A percentile compares a stretch with the other conserved stretches of the same genome.
These are phyloP conservation scores for Vanrija pseudolonga DNA, from an alignment of 1,284 basidiomycete genomes.

Conservation along the genomic window DNA sequence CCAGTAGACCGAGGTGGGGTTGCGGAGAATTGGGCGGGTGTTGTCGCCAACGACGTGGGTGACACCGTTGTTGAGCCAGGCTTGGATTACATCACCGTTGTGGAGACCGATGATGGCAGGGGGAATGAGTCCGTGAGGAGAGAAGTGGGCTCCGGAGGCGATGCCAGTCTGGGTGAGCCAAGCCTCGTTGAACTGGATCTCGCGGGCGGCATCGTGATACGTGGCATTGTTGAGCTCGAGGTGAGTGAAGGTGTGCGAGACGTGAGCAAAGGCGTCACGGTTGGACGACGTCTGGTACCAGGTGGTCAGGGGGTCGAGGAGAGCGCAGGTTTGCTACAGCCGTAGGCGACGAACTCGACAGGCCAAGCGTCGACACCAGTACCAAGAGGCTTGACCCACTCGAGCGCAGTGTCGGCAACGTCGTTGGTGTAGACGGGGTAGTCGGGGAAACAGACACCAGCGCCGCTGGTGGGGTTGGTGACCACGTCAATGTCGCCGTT, in stretches of 20 bases:
- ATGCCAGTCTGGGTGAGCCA: constrained; percentile 7
- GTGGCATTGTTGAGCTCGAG: constrained; percentile 9
- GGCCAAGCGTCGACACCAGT: constrained; percentile 6
- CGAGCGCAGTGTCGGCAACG: neutral
- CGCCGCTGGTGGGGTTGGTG: neutral
- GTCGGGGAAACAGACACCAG: constrained; percentile 1
- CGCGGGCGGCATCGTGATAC: constrained; percentile 1
- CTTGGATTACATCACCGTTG: constrained; percentile 10
- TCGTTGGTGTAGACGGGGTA: constrained; percentile 1
- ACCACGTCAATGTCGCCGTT: constrained; percentile 2
- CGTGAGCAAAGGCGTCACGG: constrained; percentile 6
- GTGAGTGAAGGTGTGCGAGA: constrained; percentile 11
- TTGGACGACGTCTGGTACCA: neutral
- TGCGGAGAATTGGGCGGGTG: constrained; percentile 6
- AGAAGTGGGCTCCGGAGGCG: neutral
- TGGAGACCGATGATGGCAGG: constrained; percentile 11
- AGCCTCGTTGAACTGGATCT: constrained; percentile 14
- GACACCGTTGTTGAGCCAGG: constrained; percentile 9
- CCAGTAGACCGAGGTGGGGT: neutral
- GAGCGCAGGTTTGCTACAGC: neutral
- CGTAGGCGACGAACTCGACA: neutral
- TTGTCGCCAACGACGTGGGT: constrained; percentile 10
- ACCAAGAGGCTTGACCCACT: constrained; percentile 8
- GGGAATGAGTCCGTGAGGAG: constrained; percentile 3
- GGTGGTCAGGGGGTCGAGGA: constrained; percentile 1